A percentile compares a stretch with the other conserved stretches of the same genome.
phyloP scores from a whole-genome alignment of 1,284 basidiomycete genomes.

The Ceratobasidium sp. region DNA sequence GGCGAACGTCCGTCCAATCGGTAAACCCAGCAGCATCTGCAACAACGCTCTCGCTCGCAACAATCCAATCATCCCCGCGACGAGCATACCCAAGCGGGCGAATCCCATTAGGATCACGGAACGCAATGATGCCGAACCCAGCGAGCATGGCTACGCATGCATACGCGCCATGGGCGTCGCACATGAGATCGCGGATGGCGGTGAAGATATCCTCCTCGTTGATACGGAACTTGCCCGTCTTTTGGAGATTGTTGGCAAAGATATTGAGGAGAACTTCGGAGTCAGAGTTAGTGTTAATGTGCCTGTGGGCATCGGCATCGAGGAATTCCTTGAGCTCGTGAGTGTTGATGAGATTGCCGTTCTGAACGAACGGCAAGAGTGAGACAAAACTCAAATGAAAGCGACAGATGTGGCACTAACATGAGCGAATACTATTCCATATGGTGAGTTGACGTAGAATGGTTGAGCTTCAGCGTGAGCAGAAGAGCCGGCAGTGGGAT shows the following conservation, averaged over 20 bases:
- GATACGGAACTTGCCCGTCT: constrained; percentile 99
- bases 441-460: constrained; percentile 99
- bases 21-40: constrained; percentile 92
- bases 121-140: constrained; percentile 98
- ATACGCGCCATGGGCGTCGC: constrained; percentile 90
- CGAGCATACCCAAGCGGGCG: constrained; percentile 88
- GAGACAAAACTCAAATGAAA: background rate
- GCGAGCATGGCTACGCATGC: constrained; percentile 98
- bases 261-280: constrained; percentile 98
- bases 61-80: constrained; percentile 86
- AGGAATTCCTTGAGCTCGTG: constrained; percentile 86
- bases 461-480: constrained; percentile 99
- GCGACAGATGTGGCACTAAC: constrained; percentile 61
- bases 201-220: constrained; percentile 99
- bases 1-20: constrained; percentile 93
- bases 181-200: constrained; percentile 90
- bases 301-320: constrained; percentile 96
- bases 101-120: constrained; percentile 99
- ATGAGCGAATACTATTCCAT: constrained; percentile 98
- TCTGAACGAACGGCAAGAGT: constrained; percentile 62
- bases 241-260: constrained; percentile 96
- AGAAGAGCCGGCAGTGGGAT: constrained; percentile 97
- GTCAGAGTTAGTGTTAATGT: constrained; percentile 99
- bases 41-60: constrained; percentile 96
- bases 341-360: constrained; percentile 99